Conservation (phyloP, 306 rosid species). For the Hippophae gyantsensis region DNA sequence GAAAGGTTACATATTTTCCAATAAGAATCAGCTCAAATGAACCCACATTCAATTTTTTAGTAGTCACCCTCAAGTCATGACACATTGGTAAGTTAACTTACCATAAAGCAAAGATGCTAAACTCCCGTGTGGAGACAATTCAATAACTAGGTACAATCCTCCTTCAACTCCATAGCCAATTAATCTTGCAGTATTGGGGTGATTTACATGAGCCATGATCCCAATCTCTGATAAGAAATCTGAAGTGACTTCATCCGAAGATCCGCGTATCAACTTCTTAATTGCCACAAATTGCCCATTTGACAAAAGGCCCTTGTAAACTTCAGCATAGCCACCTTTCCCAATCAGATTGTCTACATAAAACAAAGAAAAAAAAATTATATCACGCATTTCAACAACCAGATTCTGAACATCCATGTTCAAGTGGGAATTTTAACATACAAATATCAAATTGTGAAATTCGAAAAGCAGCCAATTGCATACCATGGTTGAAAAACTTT, state of each 20-base stretch:
- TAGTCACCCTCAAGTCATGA: background rate
- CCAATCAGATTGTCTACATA: slow-evolving; percentile 80
- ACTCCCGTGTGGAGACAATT: slow-evolving; percentile 80
- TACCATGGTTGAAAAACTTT: slow-evolving; percentile 64
- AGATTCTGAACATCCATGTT: background rate
- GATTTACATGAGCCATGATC: slow-evolving; percentile 83
- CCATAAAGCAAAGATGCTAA: slow-evolving; percentile 79
- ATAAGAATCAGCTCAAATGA: background rate
- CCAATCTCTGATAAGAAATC: slow-evolving; percentile 87
- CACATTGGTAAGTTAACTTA: slow-evolving; percentile 13
- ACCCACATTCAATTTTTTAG: background rate
- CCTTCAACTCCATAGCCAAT: slow-evolving; percentile 95
- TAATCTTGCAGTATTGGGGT: slow-evolving; percentile 73
- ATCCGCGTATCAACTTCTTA: slow-evolving; percentile 65
- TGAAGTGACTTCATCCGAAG: slow-evolving; percentile 57
- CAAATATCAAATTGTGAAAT: background rate
- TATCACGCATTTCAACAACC: slow-evolving; percentile 5
- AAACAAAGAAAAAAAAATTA: slow-evolving; percentile 3
- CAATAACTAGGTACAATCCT: slow-evolving; percentile 85
- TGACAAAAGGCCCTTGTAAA: slow-evolving; percentile 72
- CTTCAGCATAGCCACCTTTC: slow-evolving; percentile 96
- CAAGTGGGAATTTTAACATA: background rate
- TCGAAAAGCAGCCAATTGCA: background rate
- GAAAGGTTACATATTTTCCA: background rate
- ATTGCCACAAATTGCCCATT: slow-evolving; percentile 67